phyloP scores from a whole-genome alignment of 2,329 filamentous ascomycete genomes.

The Magnaporthiopsis incrustans region DNA sequence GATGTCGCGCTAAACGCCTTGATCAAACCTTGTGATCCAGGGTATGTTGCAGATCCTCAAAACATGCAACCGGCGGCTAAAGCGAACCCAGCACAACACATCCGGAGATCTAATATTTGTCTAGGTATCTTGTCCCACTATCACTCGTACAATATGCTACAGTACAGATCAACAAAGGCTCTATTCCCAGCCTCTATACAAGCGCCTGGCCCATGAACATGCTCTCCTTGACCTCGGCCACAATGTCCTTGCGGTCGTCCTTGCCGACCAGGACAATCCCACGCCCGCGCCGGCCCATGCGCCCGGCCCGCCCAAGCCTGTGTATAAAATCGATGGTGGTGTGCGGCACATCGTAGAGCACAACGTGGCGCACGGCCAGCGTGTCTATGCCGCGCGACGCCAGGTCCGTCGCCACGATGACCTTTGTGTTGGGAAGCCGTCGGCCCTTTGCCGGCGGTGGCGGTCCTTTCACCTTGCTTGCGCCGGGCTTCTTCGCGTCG shows the following conservation, averaged over 20 bases:
- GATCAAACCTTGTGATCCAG: too few species aligned
- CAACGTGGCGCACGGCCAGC: conserved; percentile 79
- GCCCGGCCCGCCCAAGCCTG: conserved; percentile 79
- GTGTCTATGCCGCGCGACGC: conserved; percentile 93
- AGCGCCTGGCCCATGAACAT: conserved; percentile 77
- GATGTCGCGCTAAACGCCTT: too few species aligned
- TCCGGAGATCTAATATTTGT: too few species aligned
- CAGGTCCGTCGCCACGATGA: conserved; percentile 89
- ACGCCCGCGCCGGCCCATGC: conserved; percentile 84
- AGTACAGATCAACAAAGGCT: not conserved
- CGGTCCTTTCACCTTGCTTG: conserved; percentile 14
- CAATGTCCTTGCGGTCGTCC: conserved; percentile 81
- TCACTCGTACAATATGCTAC: not conserved
- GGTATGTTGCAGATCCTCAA: too few species aligned
- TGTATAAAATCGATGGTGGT: conserved; percentile 98
- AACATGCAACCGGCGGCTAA: too few species aligned
- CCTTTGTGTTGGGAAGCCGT: conserved; percentile 68
- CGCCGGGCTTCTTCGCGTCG: conserved; percentile 1
- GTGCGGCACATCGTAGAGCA: conserved; percentile 95
- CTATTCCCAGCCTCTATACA: conserved; percentile 38
- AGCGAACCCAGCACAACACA: too few species aligned
- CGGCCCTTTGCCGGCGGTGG: conserved; percentile 30
- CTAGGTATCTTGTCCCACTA: too few species aligned
- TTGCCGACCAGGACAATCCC: conserved; percentile 88
- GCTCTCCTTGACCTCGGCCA: conserved; percentile 82